Conservation (phyloP, 2,329 filamentous ascomycete species). For the Thelonectria rubi region DNA sequence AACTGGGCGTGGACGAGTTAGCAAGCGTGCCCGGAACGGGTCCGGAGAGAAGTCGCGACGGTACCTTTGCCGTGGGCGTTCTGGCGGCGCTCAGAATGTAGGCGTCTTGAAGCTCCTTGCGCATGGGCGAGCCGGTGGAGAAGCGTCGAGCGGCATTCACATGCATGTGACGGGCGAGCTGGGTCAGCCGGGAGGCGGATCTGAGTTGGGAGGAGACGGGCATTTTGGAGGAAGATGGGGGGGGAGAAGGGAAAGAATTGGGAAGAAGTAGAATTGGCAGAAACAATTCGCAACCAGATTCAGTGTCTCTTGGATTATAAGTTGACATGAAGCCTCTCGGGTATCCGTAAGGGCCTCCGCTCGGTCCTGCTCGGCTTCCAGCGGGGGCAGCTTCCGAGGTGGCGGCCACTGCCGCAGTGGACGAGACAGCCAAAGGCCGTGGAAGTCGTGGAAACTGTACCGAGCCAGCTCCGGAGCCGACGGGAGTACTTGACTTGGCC, state of each 20-base stretch:
- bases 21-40: neutral
- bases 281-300: no score
- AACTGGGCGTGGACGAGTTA: conserved; percentile 65
- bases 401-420: conserved; percentile 33
- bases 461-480: conserved; percentile 32
- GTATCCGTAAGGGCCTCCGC: conserved; percentile 31
- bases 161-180: conserved; percentile 52
- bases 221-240: conserved; percentile 22
- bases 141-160: conserved; percentile 56
- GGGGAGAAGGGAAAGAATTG: conserved; percentile 3
- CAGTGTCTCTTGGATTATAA: no score
- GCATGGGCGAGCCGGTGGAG: conserved; percentile 54
- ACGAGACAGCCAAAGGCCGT: neutral
- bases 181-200: conserved; percentile 47
- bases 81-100: conserved; percentile 92
- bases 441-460: conserved; percentile 23
- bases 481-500: neutral
- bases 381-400: conserved; percentile 43
- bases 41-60: neutral
- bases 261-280: conserved; percentile 6
- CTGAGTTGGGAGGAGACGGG: conserved; percentile 44
- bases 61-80: conserved; percentile 88
- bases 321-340: conserved; percentile 29
- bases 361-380: conserved; percentile 53
- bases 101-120: conserved; percentile 82